Conservation (phyloP, 371 early-diverging fungal species). For the Sporodiniella umbellata region DNA sequence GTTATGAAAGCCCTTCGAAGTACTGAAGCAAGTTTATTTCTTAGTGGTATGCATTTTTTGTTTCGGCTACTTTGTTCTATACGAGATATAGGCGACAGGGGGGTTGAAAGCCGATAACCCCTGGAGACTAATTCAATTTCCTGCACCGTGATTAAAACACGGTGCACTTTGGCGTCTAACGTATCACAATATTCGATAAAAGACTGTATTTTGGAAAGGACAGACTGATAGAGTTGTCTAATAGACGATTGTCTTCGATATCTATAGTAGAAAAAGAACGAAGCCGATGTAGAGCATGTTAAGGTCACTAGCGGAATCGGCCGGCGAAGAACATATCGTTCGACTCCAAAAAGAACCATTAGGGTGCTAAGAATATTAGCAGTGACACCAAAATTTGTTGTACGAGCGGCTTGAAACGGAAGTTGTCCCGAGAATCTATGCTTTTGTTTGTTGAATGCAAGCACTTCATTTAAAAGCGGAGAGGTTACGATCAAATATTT, state of each 20-base stretch:
- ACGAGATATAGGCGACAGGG: constrained; percentile 62
- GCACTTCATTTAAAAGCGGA: constrained; percentile 51
- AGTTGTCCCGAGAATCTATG: constrained; percentile 23
- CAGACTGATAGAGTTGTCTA: constrained; percentile 48
- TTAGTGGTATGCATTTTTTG: constrained; percentile 44
- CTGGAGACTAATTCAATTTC: constrained; percentile 73
- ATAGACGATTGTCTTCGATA: constrained; percentile 49
- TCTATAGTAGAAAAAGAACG: constrained; percentile 37
- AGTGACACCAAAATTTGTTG: constrained; percentile 12
- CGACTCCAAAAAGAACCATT: constrained; percentile 25
- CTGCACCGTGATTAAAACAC: constrained; percentile 62
- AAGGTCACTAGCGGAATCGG: constrained; percentile 21
- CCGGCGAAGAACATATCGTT: constrained; percentile 17
- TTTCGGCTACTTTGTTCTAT: constrained; percentile 58
- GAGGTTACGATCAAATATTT: constrained; percentile 65
- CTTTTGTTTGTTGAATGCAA: constrained; percentile 37
- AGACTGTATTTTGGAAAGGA: constrained; percentile 43
- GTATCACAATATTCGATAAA: constrained; percentile 51
- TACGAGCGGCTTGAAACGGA: constrained; percentile 21
- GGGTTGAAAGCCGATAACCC: constrained; percentile 64
- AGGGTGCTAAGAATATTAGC: constrained; percentile 11
- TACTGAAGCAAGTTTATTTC: constrained; percentile 25
- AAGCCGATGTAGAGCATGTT: constrained; percentile 25
- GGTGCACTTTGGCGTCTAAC: constrained; percentile 58
- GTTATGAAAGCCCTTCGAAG: constrained; percentile 40